Conservation (phyloP, 2,329 filamentous ascomycete species). For the Aspergillus persii region DNA sequence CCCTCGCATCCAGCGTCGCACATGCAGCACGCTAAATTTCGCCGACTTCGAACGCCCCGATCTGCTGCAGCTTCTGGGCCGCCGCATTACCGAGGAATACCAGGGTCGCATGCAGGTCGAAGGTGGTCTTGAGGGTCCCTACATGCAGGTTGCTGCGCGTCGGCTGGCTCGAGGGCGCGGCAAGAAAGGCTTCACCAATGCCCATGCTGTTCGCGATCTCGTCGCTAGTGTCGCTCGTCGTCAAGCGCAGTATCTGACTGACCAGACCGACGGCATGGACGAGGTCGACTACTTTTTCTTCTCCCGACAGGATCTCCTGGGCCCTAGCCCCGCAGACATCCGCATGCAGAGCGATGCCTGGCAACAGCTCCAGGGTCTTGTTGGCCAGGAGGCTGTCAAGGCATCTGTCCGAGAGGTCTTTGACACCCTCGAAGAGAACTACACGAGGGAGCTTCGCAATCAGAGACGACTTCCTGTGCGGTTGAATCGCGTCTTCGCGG, state of each 20-base stretch:
- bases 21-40: slow-evolving; percentile 18
- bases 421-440: slow-evolving; percentile 17
- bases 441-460: slow-evolving; percentile 18
- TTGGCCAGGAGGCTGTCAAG: slow-evolving; percentile 19
- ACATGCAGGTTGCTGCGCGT: slow-evolving; percentile 19
- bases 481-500: slow-evolving; percentile 19
- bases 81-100: slow-evolving; percentile 14
- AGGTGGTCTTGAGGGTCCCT: slow-evolving; percentile 18
- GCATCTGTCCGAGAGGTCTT: slow-evolving; percentile 15
- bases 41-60: slow-evolving; percentile 16
- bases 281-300: slow-evolving; percentile 21
- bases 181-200: slow-evolving; percentile 15
- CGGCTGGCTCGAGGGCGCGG: slow-evolving; percentile 16
- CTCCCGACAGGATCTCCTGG: slow-evolving; percentile 19
- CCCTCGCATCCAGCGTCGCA: slow-evolving; percentile 13
- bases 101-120: slow-evolving; percentile 21
- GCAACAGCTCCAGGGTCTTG: slow-evolving; percentile 14
- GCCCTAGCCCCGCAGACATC: slow-evolving; percentile 13
- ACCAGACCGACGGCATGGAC: slow-evolving; percentile 16
- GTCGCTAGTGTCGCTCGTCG: slow-evolving; percentile 15
- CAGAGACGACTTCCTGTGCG: slow-evolving; percentile 15
- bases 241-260: slow-evolving; percentile 14
- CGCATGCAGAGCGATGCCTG: slow-evolving; percentile 15
- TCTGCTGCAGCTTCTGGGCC: slow-evolving; percentile 11
- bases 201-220: slow-evolving; percentile 16